These are phyloP conservation scores for Sindora glabra DNA, from an alignment of 306 rosid species.

Conservation along the genomic window DNA sequence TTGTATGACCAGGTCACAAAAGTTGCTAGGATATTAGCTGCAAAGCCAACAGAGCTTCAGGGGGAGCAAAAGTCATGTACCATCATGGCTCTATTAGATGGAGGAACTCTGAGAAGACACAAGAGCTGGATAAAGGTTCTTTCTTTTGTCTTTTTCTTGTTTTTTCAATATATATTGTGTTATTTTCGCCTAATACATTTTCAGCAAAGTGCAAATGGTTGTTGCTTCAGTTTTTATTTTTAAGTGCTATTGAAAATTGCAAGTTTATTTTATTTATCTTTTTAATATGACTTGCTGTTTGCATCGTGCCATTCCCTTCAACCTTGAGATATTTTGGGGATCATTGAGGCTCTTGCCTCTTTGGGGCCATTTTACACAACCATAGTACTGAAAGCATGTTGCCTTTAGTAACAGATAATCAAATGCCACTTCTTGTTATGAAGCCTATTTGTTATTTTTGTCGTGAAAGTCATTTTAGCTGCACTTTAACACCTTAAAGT, in stretches of 20 bases:
- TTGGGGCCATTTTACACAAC: background rate
- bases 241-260: background rate
- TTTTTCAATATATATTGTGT: slow-evolving; percentile 2
- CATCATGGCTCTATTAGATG: slow-evolving; percentile 91
- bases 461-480: too few relatives aligned
- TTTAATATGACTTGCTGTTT: background rate
- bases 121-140: slow-evolving; percentile 88
- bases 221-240: slow-evolving; percentile 4
- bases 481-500: background rate
- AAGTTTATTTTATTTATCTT: background rate
- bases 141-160: slow-evolving; percentile 2
- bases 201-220: background rate
- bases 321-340: background rate
- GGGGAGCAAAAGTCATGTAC: slow-evolving; percentile 54
- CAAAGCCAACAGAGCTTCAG: slow-evolving; percentile 44
- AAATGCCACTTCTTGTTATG: background rate
- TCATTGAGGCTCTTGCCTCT: background rate
- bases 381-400: background rate
- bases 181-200: background rate
- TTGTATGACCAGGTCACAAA: slow-evolving; percentile 56
- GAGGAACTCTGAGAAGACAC: slow-evolving; percentile 84
- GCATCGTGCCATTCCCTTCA: background rate
- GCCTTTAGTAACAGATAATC: background rate
- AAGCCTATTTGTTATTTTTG: background rate
- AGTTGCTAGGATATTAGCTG: slow-evolving; percentile 78